Conservation (phyloP, 768 basidiomycete species). For the Scleroderma citrinum region DNA sequence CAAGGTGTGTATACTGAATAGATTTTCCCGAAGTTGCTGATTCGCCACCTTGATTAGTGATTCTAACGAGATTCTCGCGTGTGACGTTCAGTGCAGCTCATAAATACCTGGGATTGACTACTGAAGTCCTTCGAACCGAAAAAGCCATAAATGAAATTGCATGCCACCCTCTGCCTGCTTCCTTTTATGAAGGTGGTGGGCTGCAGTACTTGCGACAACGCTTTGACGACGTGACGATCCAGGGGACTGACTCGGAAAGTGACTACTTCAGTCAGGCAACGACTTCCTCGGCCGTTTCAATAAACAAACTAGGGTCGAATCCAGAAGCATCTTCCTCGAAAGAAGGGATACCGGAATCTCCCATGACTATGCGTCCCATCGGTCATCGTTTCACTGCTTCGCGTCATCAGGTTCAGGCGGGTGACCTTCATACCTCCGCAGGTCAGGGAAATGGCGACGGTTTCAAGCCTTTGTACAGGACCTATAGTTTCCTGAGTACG, state of each 20-base stretch:
- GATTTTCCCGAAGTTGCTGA: conserved; percentile 8
- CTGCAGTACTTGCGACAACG: conserved; percentile 84
- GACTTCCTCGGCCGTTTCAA: conserved; percentile 14
- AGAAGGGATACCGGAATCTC: conserved; percentile 22
- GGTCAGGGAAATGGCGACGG: conserved; percentile 38
- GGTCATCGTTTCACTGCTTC: conserved; percentile 28
- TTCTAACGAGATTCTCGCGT: conserved; percentile 91
- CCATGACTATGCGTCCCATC: conserved; percentile 18
- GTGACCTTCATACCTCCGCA: conserved; percentile 64
- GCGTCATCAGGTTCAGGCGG: conserved; percentile 64
- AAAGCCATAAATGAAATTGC: conserved; percentile 97
- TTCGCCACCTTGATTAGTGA: conserved; percentile 46
- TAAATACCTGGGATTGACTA: conserved; percentile 90
- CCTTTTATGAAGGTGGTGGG: conserved; percentile 91
- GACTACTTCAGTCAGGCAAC: conserved; percentile 47
- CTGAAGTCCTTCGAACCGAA: conserved; percentile 93
- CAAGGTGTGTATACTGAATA: conserved; percentile 50
- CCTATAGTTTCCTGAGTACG: conserved; percentile 45
- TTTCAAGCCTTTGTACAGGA: conserved; percentile 41
- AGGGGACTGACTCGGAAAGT: conserved; percentile 42
- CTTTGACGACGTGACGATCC: conserved; percentile 59
- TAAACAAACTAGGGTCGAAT: conserved; percentile 15
- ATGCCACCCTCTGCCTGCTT: conserved; percentile 85
- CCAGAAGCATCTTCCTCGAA: conserved; percentile 14
- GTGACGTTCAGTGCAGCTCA: conserved; percentile 98